These are phyloP conservation scores for Leucogyrophana mollusca DNA, from an alignment of 768 basidiomycete species.

Conservation along the genomic window DNA sequence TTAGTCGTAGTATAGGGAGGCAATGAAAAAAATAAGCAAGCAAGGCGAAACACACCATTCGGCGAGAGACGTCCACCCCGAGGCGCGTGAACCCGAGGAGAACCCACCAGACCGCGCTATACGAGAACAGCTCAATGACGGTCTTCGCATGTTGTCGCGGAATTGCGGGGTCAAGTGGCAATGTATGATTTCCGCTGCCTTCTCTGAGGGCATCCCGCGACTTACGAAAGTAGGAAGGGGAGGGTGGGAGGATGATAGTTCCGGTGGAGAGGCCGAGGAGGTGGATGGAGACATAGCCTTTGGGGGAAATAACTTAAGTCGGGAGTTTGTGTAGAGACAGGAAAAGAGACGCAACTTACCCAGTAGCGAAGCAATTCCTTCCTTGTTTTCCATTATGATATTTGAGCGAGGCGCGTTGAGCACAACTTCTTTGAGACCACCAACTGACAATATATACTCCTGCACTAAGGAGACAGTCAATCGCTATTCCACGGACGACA, in stretches of 20 bases:
- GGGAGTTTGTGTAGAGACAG: background rate
- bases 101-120: constrained; percentile 78
- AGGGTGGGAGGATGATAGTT: constrained; percentile 75
- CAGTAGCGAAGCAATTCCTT: constrained; percentile 80
- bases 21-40: background rate
- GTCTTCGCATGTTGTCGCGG: constrained; percentile 71
- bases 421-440: constrained; percentile 61
- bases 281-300: constrained; percentile 90
- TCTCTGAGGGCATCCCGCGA: constrained; percentile 33
- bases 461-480: constrained; percentile 51
- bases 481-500: background rate
- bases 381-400: constrained; percentile 82
- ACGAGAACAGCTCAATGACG: constrained; percentile 73
- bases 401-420: constrained; percentile 61
- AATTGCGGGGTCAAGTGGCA: constrained; percentile 16
- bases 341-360: constrained; percentile 38
- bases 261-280: constrained; percentile 83
- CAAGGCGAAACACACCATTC: constrained; percentile 48
- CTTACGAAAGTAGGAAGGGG: constrained; percentile 67
- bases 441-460: constrained; percentile 57
- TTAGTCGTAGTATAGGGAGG: background rate
- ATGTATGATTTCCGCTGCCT: constrained; percentile 1
- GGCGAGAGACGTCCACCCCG: constrained; percentile 50
- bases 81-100: constrained; percentile 40
- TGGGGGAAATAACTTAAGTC: background rate